Percentiles rank a stretch among this genome's conserved stretches.
phyloP scores from a whole-genome alignment of 2,329 filamentous ascomycete species.

The Ophiostoma angusticollis region DNA sequence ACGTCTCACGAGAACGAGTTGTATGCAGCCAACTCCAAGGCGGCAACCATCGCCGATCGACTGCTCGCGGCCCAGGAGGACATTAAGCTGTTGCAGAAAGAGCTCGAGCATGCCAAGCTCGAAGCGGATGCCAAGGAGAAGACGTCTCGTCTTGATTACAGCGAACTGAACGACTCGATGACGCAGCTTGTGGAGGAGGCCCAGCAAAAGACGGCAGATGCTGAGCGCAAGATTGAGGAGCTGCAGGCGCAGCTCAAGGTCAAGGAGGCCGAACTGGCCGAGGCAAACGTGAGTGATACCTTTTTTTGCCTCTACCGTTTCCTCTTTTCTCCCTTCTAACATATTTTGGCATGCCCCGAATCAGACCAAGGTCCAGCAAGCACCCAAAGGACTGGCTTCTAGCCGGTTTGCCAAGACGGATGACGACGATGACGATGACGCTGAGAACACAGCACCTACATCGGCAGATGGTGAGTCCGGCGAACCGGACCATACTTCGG shows the following conservation, averaged over 20 bases:
- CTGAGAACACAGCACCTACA: conserved; percentile 18
- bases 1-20: conserved; percentile 25
- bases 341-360: too few relatives aligned
- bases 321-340: too few relatives aligned
- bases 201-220: conserved; percentile 30
- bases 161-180: conserved; percentile 51
- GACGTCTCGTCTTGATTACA: conserved; percentile 46
- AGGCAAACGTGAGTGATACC: conserved; percentile 39
- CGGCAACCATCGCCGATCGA: conserved; percentile 24
- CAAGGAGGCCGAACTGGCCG: conserved; percentile 50
- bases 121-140: conserved; percentile 39
- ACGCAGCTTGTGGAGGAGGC: conserved; percentile 48
- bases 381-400: conserved; percentile 38
- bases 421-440: conserved; percentile 17
- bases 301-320: too few relatives aligned
- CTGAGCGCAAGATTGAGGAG: conserved; percentile 40
- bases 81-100: conserved; percentile 36
- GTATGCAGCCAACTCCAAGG: conserved; percentile 23
- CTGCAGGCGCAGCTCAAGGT: conserved; percentile 45
- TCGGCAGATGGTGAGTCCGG: conserved; percentile 45
- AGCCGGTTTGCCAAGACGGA: conserved; percentile 38
- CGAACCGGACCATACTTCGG: conserved; percentile 47
- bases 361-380: conserved; percentile 33
- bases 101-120: conserved; percentile 38
- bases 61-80: conserved; percentile 29